Base-by-base conservation (phyloP, 2,329 filamentous ascomycete species). In the Claviceps sp. region DNA sequence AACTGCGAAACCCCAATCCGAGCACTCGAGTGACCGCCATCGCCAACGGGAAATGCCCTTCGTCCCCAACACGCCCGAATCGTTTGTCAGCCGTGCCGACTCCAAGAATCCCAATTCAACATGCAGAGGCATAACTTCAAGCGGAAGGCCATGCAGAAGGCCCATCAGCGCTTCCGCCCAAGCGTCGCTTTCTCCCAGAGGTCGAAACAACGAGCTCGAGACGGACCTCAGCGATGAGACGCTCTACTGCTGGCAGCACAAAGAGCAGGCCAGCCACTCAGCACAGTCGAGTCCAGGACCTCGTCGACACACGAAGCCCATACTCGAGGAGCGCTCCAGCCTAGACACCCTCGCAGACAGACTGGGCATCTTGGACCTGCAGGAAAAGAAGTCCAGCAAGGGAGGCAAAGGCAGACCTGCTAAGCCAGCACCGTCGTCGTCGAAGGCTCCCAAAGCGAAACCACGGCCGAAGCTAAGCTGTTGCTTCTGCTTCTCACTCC, bases 161-260 rank as follows among this genome's bases (percentile, higher is more conserved):
- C 73, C 83, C 5, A 71, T 95, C 24, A 30, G 45, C 41, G 26
- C 14, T 26, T 14, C 47, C 38, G 72, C 77, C 20, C 62, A 48
- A 37, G 18, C 50, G 41, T 40, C 50, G 50, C 51, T 48, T 49
- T 50, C 53, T 38, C 56, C 61, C 5, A 50, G 55, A 60, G 54
- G 50, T 64, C 62, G 60, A 55, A 58, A 54, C 59, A 34, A 34
- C 11, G 30, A 34, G 30, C 55, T 55, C 22, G 59, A 55, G 5
- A 69, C 72, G 51, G 75, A 81, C 55, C 74, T 77, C 2, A 69
- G 72, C 52, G 75, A 79, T 47, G 76, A 81, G 55, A 73, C 70
- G n/a, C 77, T 84, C 48, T 96, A 89, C 70, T 97, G 91, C 73
- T 95, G 87, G 85, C 89, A 96, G 66, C 93, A 98, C 71, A 90